phyloP scores from a whole-genome alignment of 352 stramenopile genomes.

The Globisporangium irregulare region DNA sequence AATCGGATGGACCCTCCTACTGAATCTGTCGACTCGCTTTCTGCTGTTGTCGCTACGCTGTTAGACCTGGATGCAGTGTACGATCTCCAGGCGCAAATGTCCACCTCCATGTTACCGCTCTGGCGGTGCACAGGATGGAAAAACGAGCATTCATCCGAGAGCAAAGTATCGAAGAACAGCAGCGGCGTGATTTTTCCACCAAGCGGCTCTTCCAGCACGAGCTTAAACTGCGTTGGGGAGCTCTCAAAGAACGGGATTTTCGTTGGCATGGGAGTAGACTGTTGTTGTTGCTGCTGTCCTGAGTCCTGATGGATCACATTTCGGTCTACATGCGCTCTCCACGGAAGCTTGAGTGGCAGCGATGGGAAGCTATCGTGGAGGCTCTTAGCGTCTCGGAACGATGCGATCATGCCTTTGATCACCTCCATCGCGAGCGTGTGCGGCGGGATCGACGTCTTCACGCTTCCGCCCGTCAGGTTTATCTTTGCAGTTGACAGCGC shows the following conservation, averaged over 20 bases:
- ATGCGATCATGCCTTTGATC: conserved; percentile 44
- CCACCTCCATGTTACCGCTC: conserved; percentile 56
- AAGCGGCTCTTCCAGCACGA: conserved; percentile 46
- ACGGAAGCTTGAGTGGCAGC: conserved; percentile 44
- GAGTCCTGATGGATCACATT: not conserved
- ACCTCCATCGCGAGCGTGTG: conserved; percentile 54
- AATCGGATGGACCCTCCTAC: conserved; percentile 39
- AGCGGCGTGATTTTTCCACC: conserved; percentile 35
- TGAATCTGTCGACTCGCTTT: not conserved
- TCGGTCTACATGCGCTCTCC: conserved; percentile 23
- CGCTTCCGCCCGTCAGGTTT: not conserved
- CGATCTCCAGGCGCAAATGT: conserved; percentile 54
- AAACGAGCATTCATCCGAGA: conserved; percentile 59
- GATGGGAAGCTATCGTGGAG: conserved; percentile 28
- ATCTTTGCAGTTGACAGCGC: conserved; percentile 2
- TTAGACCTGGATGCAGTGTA: not conserved
- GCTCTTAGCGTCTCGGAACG: conserved; percentile 28
- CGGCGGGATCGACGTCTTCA: conserved; percentile 16
- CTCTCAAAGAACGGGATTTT: conserved; percentile 54
- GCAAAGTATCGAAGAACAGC: conserved; percentile 53
- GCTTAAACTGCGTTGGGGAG: conserved; percentile 32
- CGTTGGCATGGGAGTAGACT: conserved; percentile 15
- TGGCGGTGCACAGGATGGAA: conserved; percentile 32
- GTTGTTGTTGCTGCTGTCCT: not conserved
- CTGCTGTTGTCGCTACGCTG: conserved; percentile 13